phyloP scores from a whole-genome alignment of 805 yeast genomes.

The Wickerhamiella bombiphila region DNA sequence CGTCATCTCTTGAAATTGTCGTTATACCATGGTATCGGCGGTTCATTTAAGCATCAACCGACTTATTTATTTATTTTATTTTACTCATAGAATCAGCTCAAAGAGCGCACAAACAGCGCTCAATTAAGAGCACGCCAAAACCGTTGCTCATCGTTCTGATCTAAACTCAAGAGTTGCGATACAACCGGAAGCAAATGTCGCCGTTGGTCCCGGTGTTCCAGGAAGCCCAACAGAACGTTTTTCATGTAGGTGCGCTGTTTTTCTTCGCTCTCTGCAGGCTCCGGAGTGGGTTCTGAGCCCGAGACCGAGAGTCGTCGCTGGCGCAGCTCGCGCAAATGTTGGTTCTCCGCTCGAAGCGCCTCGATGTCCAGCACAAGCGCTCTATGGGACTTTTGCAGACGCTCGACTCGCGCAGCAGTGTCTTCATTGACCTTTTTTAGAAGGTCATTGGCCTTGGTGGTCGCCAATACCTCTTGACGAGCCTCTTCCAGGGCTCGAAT shows the following conservation, averaged over 20 bases:
- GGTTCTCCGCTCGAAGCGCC: conserved; percentile 18
- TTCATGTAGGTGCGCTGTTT: conserved; percentile 63
- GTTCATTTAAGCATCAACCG: neutral
- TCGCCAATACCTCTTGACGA: neutral
- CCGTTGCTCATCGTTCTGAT: conserved; percentile 57
- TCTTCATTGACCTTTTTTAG: conserved; percentile 26
- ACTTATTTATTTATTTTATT: conserved; percentile 1
- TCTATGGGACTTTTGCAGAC: conserved; percentile 24
- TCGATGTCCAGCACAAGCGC: conserved; percentile 23
- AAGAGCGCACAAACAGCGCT: too few species aligned
- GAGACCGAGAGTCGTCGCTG: neutral
- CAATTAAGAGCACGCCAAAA: conserved; percentile 36
- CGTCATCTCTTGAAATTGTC: too few species aligned
- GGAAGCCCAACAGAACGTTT: conserved; percentile 79
- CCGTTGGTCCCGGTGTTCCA: conserved; percentile 89
- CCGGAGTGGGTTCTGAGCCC: neutral
- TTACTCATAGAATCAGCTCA: too few species aligned
- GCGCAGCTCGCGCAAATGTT: conserved; percentile 7
- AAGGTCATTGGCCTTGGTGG: conserved; percentile 18
- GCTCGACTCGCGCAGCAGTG: conserved; percentile 23
- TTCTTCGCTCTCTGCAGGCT: conserved; percentile 8
- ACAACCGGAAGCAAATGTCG: conserved; percentile 73
- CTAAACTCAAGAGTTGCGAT: conserved; percentile 55
- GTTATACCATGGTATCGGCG: too few species aligned
- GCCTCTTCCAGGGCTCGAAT: neutral